A percentile compares a stretch with the other conserved stretches of the same genome.
Conservation (phyloP, 2,329 filamentous ascomycete species). For the Chaetomium olivaceum region DNA sequence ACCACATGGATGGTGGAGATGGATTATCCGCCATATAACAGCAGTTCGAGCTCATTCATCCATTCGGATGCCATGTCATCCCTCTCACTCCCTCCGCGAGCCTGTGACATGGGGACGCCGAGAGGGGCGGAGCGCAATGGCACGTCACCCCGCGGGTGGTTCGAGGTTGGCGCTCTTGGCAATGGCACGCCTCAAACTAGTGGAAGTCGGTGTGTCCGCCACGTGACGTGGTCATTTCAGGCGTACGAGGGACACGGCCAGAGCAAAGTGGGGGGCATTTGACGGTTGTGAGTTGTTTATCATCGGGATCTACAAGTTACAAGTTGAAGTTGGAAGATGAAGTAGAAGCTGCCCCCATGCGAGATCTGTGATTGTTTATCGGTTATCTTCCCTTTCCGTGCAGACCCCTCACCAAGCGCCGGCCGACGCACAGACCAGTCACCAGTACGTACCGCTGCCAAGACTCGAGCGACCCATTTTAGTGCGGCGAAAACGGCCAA, state of each 20-base stretch:
- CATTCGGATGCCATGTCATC: not conserved
- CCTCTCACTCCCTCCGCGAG: not conserved
- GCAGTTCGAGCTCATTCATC: not conserved
- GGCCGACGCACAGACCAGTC: constrained; percentile 17
- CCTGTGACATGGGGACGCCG: not conserved
- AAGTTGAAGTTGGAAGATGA: not conserved
- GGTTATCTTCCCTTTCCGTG: not conserved
- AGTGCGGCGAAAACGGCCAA: constrained; percentile 30
- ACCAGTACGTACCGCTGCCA: constrained; percentile 17
- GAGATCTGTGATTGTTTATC: not conserved
- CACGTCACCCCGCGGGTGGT: not conserved
- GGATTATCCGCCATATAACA: not conserved
- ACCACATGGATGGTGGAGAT: not conserved
- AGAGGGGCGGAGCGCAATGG: not conserved
- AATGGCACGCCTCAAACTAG: constrained; percentile 13
- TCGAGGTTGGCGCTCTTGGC: constrained; percentile 16
- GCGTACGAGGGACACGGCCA: not conserved
- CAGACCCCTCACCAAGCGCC: not conserved
- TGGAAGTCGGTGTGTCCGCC: constrained; percentile 10
- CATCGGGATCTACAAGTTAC: not conserved
- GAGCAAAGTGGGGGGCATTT: not conserved
- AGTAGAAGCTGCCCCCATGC: not conserved
- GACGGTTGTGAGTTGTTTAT: not conserved
- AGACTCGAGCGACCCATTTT: constrained; percentile 28
- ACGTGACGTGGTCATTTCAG: constrained; percentile 13